Evolutionary conservation across 768 basidiomycete genomes (phyloP), one percentile per base, ranked within the genome.

Genomic region (Leucocoprinus sp.): DNA sequence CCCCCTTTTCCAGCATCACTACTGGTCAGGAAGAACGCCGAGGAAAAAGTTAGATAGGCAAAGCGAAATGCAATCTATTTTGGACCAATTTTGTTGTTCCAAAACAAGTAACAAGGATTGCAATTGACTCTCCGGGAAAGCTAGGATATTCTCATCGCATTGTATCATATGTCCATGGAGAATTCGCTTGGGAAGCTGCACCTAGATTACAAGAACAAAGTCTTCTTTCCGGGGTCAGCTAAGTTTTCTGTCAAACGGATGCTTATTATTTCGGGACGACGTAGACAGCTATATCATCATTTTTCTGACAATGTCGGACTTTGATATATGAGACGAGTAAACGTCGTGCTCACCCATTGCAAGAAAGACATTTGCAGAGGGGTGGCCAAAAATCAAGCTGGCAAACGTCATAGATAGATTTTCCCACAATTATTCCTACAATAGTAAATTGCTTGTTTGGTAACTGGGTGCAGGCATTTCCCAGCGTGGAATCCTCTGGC

Each of bases 311-410:
- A 12, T 12, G 31, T 76, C 77, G 37, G 37, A 23, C 39, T 40
- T 2, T 63, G 72, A 21, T 72, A 78, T 37, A 50, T 75, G 40
- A 50, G 72, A 4, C 23, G 39, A 26, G 23, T 40, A 4, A 40
- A 40, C 28, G 39, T 40, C 23, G 28, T 40, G 39, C 26, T 40
- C 24, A 40, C 5, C 73, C 74, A 0, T 42, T 60, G 1, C 37
- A 55, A 9, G 47, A 33, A 14, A 29, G 23, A 2, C n/a, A 40
- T 40, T 27, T 40, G 39, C 24, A 40, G 24, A 27, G 24, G 26
- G 15, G 24, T 40, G 12, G 39, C 39, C 14, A 17, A 23, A n/a
- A 4, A 26, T 27, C 7, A n/a, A 28, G 12, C 24, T 27, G 17
- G 39, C 39, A 18, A 40, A 40, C 14, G 12, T 26, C 4, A 8